Evolutionary conservation across 176 grass and related monocot species (phyloP).

Genomic region (Oryza glumipatula): DNA sequence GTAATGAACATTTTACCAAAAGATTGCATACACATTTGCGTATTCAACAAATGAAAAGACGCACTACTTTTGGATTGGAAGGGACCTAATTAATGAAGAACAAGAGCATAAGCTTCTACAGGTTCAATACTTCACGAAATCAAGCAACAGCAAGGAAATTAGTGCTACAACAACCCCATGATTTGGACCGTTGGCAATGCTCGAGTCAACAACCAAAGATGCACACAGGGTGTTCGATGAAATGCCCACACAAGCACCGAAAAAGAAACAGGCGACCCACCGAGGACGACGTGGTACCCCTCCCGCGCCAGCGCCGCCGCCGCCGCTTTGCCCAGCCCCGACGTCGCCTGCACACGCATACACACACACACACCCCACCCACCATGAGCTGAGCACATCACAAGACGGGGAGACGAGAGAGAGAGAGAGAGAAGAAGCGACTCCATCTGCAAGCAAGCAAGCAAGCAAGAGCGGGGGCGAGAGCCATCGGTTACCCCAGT

Average conservation of each 20-base stretch:
- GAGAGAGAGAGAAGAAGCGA: neutral
- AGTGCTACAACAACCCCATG: neutral
- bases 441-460: neutral
- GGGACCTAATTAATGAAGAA: neutral
- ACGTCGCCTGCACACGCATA: constrained; percentile 57
- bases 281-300: constrained; percentile 77
- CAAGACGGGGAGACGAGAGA: neutral
- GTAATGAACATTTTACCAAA: neutral
- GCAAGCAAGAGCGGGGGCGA: too few relatives aligned
- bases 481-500: constrained; percentile 56
- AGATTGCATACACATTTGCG: neutral
- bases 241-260: neutral
- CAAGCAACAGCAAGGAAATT: neutral
- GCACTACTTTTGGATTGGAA: neutral
- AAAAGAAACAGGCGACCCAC: constrained; percentile 42
- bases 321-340: constrained; percentile 70
- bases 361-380: neutral
- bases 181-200: neutral
- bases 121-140: neutral
- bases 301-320: constrained; percentile 64
- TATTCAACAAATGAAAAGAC: neutral
- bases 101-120: neutral
- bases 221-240: constrained; percentile 23
- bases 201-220: neutral
- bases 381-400: neutral